Percentiles rank a stretch among this genome's conserved stretches.
Conservation (phyloP, 2,329 filamentous ascomycete species). For the Penicillium sp. region DNA sequence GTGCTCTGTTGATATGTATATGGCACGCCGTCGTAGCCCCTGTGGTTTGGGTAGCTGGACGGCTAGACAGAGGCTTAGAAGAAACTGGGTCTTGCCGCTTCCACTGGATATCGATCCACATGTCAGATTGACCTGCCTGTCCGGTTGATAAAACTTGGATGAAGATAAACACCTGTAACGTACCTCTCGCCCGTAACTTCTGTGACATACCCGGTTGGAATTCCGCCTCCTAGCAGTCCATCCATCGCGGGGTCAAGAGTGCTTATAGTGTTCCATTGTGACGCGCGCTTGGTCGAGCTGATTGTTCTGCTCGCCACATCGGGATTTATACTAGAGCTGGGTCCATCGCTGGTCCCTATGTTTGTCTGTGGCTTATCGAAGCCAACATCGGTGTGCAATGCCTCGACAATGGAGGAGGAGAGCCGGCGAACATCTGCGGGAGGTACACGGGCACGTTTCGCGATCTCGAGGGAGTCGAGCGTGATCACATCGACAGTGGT, state of each 20-base stretch:
- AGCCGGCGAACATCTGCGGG: slow-evolving; percentile 76
- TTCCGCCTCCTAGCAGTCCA: slow-evolving; percentile 68
- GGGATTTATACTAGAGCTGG: slow-evolving; percentile 24
- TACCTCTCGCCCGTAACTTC: slow-evolving; percentile 90
- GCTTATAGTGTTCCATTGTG: slow-evolving; percentile 64
- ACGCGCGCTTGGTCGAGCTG: slow-evolving; percentile 32
- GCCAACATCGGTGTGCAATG: slow-evolving; percentile 63
- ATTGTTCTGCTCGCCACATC: slow-evolving; percentile 18
- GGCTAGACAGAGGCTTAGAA: slow-evolving; percentile 78
- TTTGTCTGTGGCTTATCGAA: slow-evolving; percentile 29
- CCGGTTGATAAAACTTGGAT: slow-evolving; percentile 2
- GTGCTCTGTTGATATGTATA: slow-evolving; percentile 94
- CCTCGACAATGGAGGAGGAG: slow-evolving; percentile 62
- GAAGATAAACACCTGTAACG: slow-evolving; percentile 8
- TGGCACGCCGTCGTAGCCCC: slow-evolving; percentile 68
- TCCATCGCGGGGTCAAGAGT: slow-evolving; percentile 77
- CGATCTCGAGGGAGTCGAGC: slow-evolving; percentile 76
- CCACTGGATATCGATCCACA: slow-evolving; percentile 53
- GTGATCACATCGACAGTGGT: slow-evolving; percentile 82
- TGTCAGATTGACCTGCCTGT: slow-evolving; percentile 8
- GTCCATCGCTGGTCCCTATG: slow-evolving; percentile 11
- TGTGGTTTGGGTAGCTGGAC: slow-evolving; percentile 74
- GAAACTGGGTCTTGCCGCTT: slow-evolving; percentile 90
- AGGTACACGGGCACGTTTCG: slow-evolving; percentile 79
- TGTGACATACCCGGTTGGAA: slow-evolving; percentile 76